Conservation (phyloP, 148 eudicot species). For the Fagopyrum homotropicum region DNA sequence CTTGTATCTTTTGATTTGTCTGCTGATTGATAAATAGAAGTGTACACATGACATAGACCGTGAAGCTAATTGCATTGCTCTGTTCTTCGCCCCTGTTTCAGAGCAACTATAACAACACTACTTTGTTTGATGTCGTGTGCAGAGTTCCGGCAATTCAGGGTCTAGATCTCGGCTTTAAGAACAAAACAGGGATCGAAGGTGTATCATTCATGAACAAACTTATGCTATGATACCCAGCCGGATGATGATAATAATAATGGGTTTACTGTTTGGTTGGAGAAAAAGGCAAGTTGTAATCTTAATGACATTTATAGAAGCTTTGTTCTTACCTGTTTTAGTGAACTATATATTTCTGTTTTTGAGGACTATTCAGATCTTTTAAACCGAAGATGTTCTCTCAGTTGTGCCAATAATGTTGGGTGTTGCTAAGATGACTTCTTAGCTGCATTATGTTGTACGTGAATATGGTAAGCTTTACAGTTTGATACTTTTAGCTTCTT, state of each 20-base stretch:
- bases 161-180: conserved; percentile 8
- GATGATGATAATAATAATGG: not conserved
- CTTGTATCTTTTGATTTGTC: not conserved
- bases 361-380: not conserved
- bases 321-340: not conserved
- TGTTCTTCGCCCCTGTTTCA: not conserved
- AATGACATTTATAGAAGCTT: not conserved
- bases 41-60: not conserved
- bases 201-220: not conserved
- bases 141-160: conserved; percentile 10
- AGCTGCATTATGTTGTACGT: too few relatives aligned
- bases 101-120: not conserved
- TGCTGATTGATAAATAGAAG: not conserved
- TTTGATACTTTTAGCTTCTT: too few relatives aligned
- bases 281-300: not conserved
- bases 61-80: not conserved
- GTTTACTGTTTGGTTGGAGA: not conserved
- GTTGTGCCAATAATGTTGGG: not conserved
- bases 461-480: too few relatives aligned
- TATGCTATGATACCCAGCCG: not conserved
- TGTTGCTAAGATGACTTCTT: not conserved
- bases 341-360: not conserved
- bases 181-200: not conserved
- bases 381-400: conserved; percentile 4
- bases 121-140: not conserved